phyloP scores from a whole-genome alignment of 2,329 filamentous ascomycete species.

The Juglanconis juglandina region DNA sequence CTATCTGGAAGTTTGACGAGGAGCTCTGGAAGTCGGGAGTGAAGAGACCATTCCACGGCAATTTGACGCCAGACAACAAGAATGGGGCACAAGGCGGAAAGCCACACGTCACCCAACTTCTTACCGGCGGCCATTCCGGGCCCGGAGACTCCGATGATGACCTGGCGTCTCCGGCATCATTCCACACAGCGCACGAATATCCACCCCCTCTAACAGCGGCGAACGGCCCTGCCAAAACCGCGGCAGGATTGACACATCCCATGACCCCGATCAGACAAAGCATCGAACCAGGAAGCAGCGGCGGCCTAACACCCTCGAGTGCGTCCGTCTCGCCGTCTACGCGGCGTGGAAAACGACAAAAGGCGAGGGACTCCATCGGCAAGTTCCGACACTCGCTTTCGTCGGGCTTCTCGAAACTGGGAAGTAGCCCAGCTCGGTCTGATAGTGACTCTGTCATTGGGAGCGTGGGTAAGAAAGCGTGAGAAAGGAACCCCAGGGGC shows the following conservation, averaged over 20 bases:
- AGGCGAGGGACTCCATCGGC: constrained; percentile 6
- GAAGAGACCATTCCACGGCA: constrained; percentile 6
- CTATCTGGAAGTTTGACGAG: constrained; percentile 12
- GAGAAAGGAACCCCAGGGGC: neutral
- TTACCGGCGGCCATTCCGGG: neutral
- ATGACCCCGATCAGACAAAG: neutral
- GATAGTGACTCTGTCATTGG: neutral
- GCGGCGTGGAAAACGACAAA: constrained; percentile 9
- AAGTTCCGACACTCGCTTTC: constrained; percentile 8
- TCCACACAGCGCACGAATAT: constrained; percentile 13
- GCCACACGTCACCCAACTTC: neutral
- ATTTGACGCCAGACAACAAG: constrained; percentile 4
- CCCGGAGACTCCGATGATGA: neutral
- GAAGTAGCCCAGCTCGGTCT: constrained; percentile 4
- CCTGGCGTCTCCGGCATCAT: constrained; percentile 8
- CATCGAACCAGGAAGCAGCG: neutral
- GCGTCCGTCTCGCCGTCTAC: neutral
- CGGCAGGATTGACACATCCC: neutral
- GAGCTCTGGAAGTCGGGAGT: constrained; percentile 2
- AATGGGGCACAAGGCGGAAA: neutral
- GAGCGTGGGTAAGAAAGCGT: neutral
- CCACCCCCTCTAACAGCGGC: neutral
- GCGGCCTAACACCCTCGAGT: neutral
- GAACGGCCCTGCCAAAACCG: neutral
- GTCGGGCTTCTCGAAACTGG: constrained; percentile 6